Evolutionary conservation across 768 basidiomycete genomes (phyloP).

Genomic region (Kwoniella dendrophila): DNA sequence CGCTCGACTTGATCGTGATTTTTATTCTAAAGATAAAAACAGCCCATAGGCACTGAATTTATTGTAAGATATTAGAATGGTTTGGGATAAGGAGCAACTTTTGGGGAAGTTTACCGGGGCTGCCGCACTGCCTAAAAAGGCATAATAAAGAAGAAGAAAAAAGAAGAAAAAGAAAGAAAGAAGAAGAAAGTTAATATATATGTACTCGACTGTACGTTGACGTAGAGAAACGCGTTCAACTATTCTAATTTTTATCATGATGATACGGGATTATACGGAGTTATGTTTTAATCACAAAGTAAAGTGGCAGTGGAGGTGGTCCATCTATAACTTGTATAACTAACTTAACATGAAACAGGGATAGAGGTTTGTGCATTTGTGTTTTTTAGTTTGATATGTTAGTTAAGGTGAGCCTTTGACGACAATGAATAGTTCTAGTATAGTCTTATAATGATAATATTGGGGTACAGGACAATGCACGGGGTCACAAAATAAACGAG

Average conservation of each 20-base stretch:
- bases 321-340: too few relatives aligned
- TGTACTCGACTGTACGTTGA: not conserved
- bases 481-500: too few relatives aligned
- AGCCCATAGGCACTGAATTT: slow-evolving; percentile 6
- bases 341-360: too few relatives aligned
- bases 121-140: slow-evolving; percentile 33
- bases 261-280: slow-evolving; percentile 7
- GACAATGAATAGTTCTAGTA: too few relatives aligned
- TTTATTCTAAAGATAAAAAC: not conserved
- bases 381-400: too few relatives aligned
- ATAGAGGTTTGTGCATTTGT: too few relatives aligned
- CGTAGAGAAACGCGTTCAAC: not conserved
- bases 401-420: too few relatives aligned
- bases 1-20: slow-evolving; percentile 39
- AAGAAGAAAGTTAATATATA: not conserved
- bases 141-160: slow-evolving; percentile 8
- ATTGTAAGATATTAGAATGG: not conserved
- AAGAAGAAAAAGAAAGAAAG: slow-evolving; percentile 1
- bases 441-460: too few relatives aligned
- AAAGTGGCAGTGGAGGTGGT: slow-evolving; percentile 8
- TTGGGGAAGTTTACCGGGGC: slow-evolving; percentile 34
- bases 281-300: not conserved
- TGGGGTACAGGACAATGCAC: too few relatives aligned
- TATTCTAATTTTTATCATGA: not conserved
- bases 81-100: slow-evolving; percentile 34